These are phyloP conservation scores for Trichoderma afroharzianum DNA, from an alignment of 2,329 filamentous ascomycete genomes.

Conservation along the genomic window DNA sequence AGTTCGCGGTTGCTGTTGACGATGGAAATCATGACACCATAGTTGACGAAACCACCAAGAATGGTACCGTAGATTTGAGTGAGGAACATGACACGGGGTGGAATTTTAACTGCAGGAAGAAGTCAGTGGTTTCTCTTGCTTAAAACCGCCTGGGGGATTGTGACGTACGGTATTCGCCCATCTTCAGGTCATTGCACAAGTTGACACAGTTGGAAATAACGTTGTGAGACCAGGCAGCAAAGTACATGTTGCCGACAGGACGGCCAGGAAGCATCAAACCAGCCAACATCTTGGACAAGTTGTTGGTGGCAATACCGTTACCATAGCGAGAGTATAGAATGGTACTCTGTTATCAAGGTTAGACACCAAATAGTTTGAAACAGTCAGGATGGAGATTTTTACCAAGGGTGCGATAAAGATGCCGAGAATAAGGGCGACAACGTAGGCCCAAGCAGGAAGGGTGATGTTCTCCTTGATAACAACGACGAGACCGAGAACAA, in stretches of 20 bases:
- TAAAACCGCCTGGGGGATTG: fast-evolving
- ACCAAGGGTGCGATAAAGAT: slow-evolving; percentile 48
- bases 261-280: slow-evolving; percentile 48
- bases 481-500: slow-evolving; percentile 34
- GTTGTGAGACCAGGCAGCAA: slow-evolving; percentile 56
- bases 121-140: slow-evolving; percentile 20
- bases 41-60: slow-evolving; percentile 52
- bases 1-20: slow-evolving; percentile 47
- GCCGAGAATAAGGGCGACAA: slow-evolving; percentile 32
- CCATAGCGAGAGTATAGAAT: slow-evolving; percentile 51
- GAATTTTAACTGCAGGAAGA: slow-evolving; percentile 46
- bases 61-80: slow-evolving; percentile 55
- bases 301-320: slow-evolving; percentile 57
- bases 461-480: slow-evolving; percentile 35
- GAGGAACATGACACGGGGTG: slow-evolving; percentile 51
- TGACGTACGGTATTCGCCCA: slow-evolving; percentile 53
- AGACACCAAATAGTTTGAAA: slow-evolving; percentile 1
- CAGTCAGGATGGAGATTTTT: slow-evolving; percentile 18
- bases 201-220: slow-evolving; percentile 49
- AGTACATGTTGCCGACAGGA: slow-evolving; percentile 56
- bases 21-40: slow-evolving; percentile 54
- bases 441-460: slow-evolving; percentile 35
- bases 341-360: slow-evolving; percentile 38
- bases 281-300: slow-evolving; percentile 55
- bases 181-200: slow-evolving; percentile 52